Conservation (phyloP, 768 basidiomycete genomes). For the Boletus rubescentipes region DNA sequence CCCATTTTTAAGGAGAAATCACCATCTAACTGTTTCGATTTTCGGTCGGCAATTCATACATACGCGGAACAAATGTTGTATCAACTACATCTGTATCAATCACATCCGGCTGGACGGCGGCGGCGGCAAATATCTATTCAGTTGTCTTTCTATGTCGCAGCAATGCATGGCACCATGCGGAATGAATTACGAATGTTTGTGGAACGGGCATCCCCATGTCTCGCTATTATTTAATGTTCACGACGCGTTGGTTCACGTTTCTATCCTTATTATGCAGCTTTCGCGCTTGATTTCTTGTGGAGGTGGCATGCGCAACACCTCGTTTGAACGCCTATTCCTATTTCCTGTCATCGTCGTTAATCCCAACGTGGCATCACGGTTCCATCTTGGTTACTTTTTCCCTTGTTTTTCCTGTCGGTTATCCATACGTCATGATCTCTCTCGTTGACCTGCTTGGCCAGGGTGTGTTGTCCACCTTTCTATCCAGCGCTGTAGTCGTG, state of each 20-base stretch:
- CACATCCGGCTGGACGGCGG: constrained; percentile 25
- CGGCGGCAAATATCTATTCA: constrained; percentile 29
- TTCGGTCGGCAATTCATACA: constrained; percentile 23
- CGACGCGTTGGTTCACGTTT: constrained; percentile 13
- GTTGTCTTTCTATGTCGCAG: constrained; percentile 29
- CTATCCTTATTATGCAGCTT: constrained; percentile 31
- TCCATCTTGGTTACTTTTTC: constrained; percentile 8
- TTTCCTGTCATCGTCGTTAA: not conserved
- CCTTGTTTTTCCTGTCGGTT: not conserved
- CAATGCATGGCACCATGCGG: constrained; percentile 25
- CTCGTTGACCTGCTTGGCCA: constrained; percentile 23
- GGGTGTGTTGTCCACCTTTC: constrained; percentile 15
- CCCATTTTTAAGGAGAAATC: constrained; percentile 2
- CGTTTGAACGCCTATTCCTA: too few relatives aligned
- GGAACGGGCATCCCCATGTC: constrained; percentile 14
- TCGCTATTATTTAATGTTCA: constrained; percentile 21
- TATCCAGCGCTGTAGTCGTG: constrained; percentile 17
- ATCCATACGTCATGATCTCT: not conserved
- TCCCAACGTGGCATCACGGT: constrained; percentile 1
- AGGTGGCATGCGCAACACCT: constrained; percentile 9
- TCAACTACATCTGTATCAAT: constrained; percentile 37
- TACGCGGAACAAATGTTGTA: constrained; percentile 32
- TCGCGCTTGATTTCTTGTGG: constrained; percentile 19
- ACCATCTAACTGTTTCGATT: constrained; percentile 17
- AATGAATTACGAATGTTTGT: constrained; percentile 30